Evolutionary conservation across 176 grass and related monocot genomes (phyloP), one percentile per base, ranked within the genome.

Genomic region (Guadua angustifolia): DNA sequence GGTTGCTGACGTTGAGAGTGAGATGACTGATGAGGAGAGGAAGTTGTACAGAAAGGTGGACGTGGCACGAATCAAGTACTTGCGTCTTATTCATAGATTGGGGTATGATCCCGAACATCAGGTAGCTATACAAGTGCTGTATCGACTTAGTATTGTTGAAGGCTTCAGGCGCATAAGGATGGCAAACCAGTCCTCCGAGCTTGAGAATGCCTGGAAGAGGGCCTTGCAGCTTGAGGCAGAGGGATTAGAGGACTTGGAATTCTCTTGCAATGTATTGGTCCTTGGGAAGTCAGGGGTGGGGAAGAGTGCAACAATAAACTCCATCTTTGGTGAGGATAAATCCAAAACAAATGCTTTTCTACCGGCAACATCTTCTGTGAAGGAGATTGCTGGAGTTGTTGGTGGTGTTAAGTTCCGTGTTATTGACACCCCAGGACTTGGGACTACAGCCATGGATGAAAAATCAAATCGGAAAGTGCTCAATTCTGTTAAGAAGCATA

Each of bases 271-370:
- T 71, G 88, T 98, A 45, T 86, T 98, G 73, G 91, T 98, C 50
- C 72, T 98, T 75, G 95, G 95, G 52, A 98, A 98, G 82, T 92
- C 75, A 18, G 95, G 95, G 7, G 89, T 95, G 26, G 95, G 95
- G 50, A 98, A 98, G 88, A 98, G 95, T 75, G 93, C 93, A 74
- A 93, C 91, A 3, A 89, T 98, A 87, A 98, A 98, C 65, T 98
- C 95, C 22, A 91, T 98, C 56, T 94, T 98, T 46, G 91, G 93
- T 33, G 86, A 90, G 68, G 85, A 95, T 68, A 93, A 60, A 85
- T 91, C 91, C 44, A 69, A 52, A 84, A 90, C 91, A 2, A 82
- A 91, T 90, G 89, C 95, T 63, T 98, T 93, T 87, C 44, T 90
- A 18, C 89, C 68, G 0, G 89, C 89, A 70, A 98, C 93, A 58